Evolutionary conservation across 495 filamentous ascomycete species (phyloP).

Genomic region (Opeltia flavorubescens): DNA sequence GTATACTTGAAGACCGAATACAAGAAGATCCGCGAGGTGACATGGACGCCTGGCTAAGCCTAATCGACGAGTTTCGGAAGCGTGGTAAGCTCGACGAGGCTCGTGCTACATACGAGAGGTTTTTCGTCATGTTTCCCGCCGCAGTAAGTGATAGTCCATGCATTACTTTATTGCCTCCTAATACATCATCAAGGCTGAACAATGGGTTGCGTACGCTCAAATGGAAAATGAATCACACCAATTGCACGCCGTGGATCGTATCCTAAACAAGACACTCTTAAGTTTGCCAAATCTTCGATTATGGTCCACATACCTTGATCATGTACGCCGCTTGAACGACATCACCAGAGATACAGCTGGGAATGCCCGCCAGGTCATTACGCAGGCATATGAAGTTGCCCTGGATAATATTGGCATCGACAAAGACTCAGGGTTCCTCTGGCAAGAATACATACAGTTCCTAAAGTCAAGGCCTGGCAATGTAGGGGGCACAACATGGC

Average conservation of each 20-base stretch:
- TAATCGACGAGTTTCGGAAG: slow-evolving; percentile 74
- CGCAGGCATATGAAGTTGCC: slow-evolving; percentile 78
- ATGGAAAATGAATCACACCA: slow-evolving; percentile 81
- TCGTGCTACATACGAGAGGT: slow-evolving; percentile 68
- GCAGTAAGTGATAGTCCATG: slow-evolving; percentile 84
- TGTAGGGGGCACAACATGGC: slow-evolving; percentile 76
- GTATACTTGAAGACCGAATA: slow-evolving; percentile 79
- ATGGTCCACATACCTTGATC: slow-evolving; percentile 90
- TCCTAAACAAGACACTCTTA: slow-evolving; percentile 64
- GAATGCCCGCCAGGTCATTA: slow-evolving; percentile 57
- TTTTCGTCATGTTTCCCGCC: slow-evolving; percentile 74
- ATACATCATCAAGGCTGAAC: slow-evolving; percentile 52
- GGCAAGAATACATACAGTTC: slow-evolving; percentile 87
- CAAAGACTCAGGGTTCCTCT: slow-evolving; percentile 78
- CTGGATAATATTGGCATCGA: slow-evolving; percentile 82
- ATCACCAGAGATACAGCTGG: slow-evolving; percentile 66
- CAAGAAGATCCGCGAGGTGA: slow-evolving; percentile 85
- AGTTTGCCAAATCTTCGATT: slow-evolving; percentile 65
- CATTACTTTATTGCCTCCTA: slow-evolving; percentile 6
- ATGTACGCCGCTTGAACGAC: slow-evolving; percentile 81
- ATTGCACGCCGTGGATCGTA: slow-evolving; percentile 57
- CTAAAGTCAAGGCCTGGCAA: slow-evolving; percentile 72
- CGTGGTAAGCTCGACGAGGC: slow-evolving; percentile 71
- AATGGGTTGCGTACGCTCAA: slow-evolving; percentile 72
- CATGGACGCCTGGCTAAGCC: slow-evolving; percentile 70